A percentile compares a stretch with the other conserved stretches of the same genome.
phyloP scores from a whole-genome alignment of 2,329 filamentous ascomycete genomes.

The Aspergillus sp. region DNA sequence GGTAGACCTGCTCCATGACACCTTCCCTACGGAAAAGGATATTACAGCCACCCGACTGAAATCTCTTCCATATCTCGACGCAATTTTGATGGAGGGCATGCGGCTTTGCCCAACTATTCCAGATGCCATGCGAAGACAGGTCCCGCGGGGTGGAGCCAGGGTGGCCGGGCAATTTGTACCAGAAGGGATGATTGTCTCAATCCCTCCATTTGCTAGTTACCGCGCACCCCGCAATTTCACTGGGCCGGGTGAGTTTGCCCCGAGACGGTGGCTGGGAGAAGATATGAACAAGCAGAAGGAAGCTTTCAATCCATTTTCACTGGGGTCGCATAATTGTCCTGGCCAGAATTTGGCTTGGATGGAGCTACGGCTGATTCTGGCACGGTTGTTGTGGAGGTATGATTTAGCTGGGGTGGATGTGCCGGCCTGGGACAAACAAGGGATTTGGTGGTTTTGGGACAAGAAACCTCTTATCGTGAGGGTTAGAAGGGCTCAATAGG shows the following conservation, averaged over 20 bases:
- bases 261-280: slow-evolving; percentile 13
- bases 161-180: slow-evolving; percentile 15
- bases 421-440: slow-evolving; percentile 5
- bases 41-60: not conserved
- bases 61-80: slow-evolving; percentile 11
- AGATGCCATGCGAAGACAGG: not conserved
- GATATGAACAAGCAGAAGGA: not conserved
- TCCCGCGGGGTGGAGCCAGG: slow-evolving; percentile 7
- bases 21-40: not conserved
- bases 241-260: slow-evolving; percentile 6
- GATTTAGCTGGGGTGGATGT: slow-evolving; percentile 6
- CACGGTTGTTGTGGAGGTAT: slow-evolving; percentile 17
- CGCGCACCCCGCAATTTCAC: slow-evolving; percentile 12
- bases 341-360: slow-evolving; percentile 12
- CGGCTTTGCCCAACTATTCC: slow-evolving; percentile 14
- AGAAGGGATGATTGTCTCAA: slow-evolving; percentile 3
- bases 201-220: slow-evolving; percentile 2
- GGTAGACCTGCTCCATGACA: not conserved
- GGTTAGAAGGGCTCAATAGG: not conserved
- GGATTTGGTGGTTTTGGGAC: slow-evolving; percentile 9
- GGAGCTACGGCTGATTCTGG: slow-evolving; percentile 16
- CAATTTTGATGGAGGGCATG: slow-evolving; percentile 14
- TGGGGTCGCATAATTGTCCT: slow-evolving; percentile 15
- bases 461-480: slow-evolving; percentile 3
- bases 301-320: slow-evolving; percentile 16